These are phyloP conservation scores for Monilinia polystroma DNA, from an alignment of 2,329 filamentous ascomycete genomes.

Conservation along the genomic window DNA sequence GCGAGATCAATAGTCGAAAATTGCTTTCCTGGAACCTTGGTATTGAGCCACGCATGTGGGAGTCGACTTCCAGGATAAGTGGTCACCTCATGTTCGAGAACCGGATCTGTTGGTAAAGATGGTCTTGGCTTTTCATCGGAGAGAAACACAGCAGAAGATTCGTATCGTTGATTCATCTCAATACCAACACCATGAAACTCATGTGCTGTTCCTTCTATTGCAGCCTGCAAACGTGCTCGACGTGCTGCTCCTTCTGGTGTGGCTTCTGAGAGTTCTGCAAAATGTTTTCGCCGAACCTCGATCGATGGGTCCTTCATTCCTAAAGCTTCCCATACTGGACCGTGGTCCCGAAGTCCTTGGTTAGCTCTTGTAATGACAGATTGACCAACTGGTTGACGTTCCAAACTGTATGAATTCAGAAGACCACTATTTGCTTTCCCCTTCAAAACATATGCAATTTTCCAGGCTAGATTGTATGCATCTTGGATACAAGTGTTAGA, in stretches of 20 bases:
- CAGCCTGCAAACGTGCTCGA: conserved; percentile 20
- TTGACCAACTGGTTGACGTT: conserved; percentile 52
- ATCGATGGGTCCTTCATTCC: conserved; percentile 42
- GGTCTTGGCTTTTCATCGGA: conserved; percentile 28
- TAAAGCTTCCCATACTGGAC: conserved; percentile 47
- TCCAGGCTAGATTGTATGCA: conserved; percentile 57
- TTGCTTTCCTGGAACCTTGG: conserved; percentile 18
- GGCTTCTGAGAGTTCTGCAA: conserved; percentile 22
- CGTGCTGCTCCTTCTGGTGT: conserved; percentile 25
- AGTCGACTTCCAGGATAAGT: conserved; percentile 36
- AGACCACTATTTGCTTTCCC: conserved; percentile 43
- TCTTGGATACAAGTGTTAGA: conserved; percentile 60
- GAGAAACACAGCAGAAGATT: conserved; percentile 26
- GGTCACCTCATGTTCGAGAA: conserved; percentile 30
- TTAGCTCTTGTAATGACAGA: conserved; percentile 50
- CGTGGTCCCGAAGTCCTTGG: conserved; percentile 51
- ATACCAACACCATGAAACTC: conserved; percentile 33
- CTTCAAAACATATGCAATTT: conserved; percentile 49
- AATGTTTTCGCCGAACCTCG: conserved; percentile 27
- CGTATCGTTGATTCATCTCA: conserved; percentile 35
- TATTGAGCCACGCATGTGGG: conserved; percentile 35
- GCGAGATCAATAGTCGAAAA: conserved; percentile 35
- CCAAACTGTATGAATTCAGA: conserved; percentile 46
- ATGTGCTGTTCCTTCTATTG: conserved; percentile 15
- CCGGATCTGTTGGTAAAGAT: conserved; percentile 27